These are phyloP conservation scores for Thelonectria discophora DNA, from an alignment of 2,329 filamentous ascomycete species.

Conservation along the genomic window DNA sequence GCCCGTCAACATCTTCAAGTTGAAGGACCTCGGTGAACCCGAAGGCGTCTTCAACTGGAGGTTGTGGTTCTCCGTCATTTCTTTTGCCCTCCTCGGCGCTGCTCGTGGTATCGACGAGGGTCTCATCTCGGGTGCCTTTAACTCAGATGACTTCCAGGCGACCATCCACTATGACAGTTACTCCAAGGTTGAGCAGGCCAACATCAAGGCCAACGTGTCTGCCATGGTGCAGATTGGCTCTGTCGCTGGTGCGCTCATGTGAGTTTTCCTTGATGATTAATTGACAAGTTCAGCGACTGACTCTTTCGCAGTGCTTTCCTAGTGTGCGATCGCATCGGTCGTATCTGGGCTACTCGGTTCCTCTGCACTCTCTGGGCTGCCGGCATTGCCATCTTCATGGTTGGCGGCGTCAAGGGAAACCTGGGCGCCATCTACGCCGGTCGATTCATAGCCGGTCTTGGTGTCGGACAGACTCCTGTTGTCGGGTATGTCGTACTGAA, in stretches of 20 bases:
- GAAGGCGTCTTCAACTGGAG: slow-evolving; percentile 79
- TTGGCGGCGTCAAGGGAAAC: slow-evolving; percentile 58
- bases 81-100: slow-evolving; percentile 79
- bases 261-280: slow-evolving; percentile 30
- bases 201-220: slow-evolving; percentile 79
- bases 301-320: slow-evolving; percentile 60
- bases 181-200: slow-evolving; percentile 62
- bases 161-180: slow-evolving; percentile 67
- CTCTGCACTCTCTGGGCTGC: slow-evolving; percentile 66
- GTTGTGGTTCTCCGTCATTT: slow-evolving; percentile 79
- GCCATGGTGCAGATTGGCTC: slow-evolving; percentile 85
- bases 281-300: slow-evolving; percentile 1
- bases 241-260: slow-evolving; percentile 73
- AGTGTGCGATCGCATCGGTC: slow-evolving; percentile 68
- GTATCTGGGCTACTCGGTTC: slow-evolving; percentile 68
- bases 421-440: slow-evolving; percentile 70
- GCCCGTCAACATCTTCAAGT: slow-evolving; percentile 70
- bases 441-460: slow-evolving; percentile 71
- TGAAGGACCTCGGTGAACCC: slow-evolving; percentile 72
- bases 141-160: slow-evolving; percentile 69
- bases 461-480: slow-evolving; percentile 73
- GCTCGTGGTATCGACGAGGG: slow-evolving; percentile 84
- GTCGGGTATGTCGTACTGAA: slow-evolving; percentile 55
- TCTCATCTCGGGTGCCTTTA: slow-evolving; percentile 76
- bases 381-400: slow-evolving; percentile 67